Percentiles rank a stretch among this genome's conserved stretches.
Evolutionary conservation across 1,284 basidiomycete genomes (phyloP).

Genomic region (Boletus sp.): DNA sequence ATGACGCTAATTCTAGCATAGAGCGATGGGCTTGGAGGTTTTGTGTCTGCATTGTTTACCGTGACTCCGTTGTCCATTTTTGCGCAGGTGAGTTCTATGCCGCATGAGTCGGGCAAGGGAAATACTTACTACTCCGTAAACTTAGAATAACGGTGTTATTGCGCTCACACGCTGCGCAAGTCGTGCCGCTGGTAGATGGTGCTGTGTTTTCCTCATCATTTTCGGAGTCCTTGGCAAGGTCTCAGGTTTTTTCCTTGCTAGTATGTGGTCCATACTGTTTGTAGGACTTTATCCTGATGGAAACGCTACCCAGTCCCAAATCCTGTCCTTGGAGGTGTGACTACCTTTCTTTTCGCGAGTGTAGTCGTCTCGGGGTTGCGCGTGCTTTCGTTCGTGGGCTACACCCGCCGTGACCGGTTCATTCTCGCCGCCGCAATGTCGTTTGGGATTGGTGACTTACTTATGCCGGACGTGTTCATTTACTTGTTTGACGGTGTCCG

Average conservation of each 20-base stretch:
- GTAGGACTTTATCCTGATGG: background rate
- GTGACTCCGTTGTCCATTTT: conserved; percentile 82
- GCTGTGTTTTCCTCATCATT: conserved; percentile 72
- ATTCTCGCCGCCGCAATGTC: conserved; percentile 72
- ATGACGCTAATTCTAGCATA: conserved; percentile 30
- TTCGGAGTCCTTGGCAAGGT: conserved; percentile 81
- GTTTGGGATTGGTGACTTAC: conserved; percentile 74
- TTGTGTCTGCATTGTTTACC: conserved; percentile 79
- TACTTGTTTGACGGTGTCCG: conserved; percentile 70
- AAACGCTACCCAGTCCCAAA: conserved; percentile 51
- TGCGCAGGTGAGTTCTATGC: conserved; percentile 55
- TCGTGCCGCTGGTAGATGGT: conserved; percentile 72
- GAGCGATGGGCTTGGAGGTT: conserved; percentile 75
- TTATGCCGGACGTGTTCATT: conserved; percentile 63
- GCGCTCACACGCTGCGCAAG: conserved; percentile 80
- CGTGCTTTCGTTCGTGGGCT: conserved; percentile 68
- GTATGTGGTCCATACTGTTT: conserved; percentile 38
- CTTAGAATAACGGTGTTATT: conserved; percentile 81
- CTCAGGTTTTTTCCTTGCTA: conserved; percentile 78
- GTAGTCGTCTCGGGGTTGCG: conserved; percentile 72
- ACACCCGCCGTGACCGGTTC: conserved; percentile 77
- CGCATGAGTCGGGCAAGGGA: background rate
- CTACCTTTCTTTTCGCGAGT: conserved; percentile 74
- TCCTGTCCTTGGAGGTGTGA: conserved; percentile 82
- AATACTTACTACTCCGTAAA: background rate